Evolutionary conservation across 805 yeast species (phyloP), one percentile per base, ranked within the genome.

Genomic region (Candida vaughaniae): DNA sequence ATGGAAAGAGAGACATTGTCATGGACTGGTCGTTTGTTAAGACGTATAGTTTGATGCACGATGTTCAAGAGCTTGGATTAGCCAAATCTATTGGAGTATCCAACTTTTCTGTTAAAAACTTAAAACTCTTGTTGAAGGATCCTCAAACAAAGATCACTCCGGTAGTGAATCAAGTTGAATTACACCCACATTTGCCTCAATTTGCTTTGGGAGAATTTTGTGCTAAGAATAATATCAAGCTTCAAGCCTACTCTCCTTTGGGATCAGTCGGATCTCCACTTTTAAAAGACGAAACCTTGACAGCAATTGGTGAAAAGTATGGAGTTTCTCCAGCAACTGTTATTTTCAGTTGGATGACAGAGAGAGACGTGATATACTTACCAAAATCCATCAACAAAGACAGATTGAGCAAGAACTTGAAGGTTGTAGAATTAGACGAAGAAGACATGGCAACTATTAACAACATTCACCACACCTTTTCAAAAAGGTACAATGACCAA

Each of bases 201-300:
- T 42, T 41, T 22, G 88, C 90, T 31, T 71, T 72, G 44, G 67
- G 82, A 40, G 85, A 76, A 69, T 42, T 80, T 82, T 42, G 56
- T 67, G 22, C 45, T 35, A 31, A 43, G 25, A 39, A 52, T 17
- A 49, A 35, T 25, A 51, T 52, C 30, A 23, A 42, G 15, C 57
- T 82, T 37, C 82, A 82, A 56, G 95, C 95, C 7, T 87, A 85
- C 62, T 80, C 87, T 20, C 93, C 95, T 17, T 67, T 86, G 48
- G 91, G 89, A 6, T 72, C 82, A 20, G 60, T 65, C 5, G 74
- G 70, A 39, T 72, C 81, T 7, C 81, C 84, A 10, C 46, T 78
- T 11, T 58, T 77, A 41, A 53, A 59, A 18, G 72, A 79, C 46
- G 67, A 62, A 17, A 55, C 62, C 4, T 51, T 81, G 14, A 41